phyloP scores from a whole-genome alignment of 805 yeast species.

The Saccharomycopsis capsularis region DNA sequence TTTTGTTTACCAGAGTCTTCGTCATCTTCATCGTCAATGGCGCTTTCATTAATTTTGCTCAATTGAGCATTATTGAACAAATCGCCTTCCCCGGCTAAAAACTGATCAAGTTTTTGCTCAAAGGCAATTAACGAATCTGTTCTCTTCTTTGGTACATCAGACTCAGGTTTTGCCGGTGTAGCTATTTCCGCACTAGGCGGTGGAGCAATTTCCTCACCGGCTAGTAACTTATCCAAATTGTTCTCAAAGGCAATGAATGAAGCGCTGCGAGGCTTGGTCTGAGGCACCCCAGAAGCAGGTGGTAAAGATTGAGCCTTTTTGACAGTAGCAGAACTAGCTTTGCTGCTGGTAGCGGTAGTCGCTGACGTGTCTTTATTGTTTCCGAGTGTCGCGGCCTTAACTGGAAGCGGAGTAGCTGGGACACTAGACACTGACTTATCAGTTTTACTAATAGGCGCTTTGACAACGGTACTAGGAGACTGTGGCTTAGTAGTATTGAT shows the following conservation, averaged over 20 bases:
- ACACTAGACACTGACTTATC: neutral
- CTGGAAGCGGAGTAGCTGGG: neutral
- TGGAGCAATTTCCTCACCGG: neutral
- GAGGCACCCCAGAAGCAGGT: neutral
- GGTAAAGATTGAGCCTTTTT: constrained; percentile 3
- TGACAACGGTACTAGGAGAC: neutral
- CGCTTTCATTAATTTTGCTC: constrained; percentile 12
- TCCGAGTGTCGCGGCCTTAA: neutral
- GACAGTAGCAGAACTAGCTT: neutral
- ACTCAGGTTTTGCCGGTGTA: neutral
- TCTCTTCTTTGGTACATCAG: constrained; percentile 11
- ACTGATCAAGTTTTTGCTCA: constrained; percentile 18
- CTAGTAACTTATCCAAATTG: constrained; percentile 17
- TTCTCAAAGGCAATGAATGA: constrained; percentile 18
- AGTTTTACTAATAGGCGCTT: neutral
- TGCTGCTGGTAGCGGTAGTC: neutral
- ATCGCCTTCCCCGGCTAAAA: constrained; percentile 19
- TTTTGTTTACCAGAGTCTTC: neutral
- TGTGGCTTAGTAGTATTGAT: neutral
- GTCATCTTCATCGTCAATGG: constrained; percentile 16
- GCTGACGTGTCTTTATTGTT: neutral
- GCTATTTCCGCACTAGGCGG: neutral
- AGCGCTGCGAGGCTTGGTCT: constrained; percentile 13
- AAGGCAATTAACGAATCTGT: constrained; percentile 19
- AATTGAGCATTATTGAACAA: neutral